Evolutionary conservation across 176 grass and related monocot species (phyloP).

Genomic region (Aegilops sharonensis): DNA sequence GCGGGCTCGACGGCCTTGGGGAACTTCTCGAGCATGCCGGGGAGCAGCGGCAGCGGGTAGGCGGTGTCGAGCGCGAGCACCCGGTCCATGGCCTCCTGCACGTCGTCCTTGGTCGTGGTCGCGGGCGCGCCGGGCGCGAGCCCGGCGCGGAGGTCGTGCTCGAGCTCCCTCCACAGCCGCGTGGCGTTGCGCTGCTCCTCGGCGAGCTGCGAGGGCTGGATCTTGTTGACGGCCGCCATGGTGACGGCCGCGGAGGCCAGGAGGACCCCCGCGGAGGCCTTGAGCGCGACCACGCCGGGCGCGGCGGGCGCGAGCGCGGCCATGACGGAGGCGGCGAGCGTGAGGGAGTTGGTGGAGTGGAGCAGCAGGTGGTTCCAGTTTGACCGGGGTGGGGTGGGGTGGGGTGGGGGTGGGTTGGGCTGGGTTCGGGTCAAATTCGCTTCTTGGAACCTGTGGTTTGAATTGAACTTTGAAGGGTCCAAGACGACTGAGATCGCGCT

Average conservation of each 20-base stretch:
- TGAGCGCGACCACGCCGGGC: conserved; percentile 6
- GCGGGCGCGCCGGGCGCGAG: not conserved
- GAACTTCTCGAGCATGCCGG: conserved; percentile 7
- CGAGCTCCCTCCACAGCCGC: conserved; percentile 43
- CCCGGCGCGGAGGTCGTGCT: conserved; percentile 20
- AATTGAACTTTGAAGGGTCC: no score
- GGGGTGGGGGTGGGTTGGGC: no score
- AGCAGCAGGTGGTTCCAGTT: conserved; percentile 74
- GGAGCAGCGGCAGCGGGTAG: not conserved
- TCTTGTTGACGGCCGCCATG: conserved; percentile 45
- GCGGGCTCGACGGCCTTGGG: conserved; percentile 42
- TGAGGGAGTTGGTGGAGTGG: conserved; percentile 55
- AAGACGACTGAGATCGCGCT: no score
- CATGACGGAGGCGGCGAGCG: conserved; percentile 43
- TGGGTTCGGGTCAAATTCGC: no score
- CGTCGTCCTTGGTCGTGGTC: not conserved
- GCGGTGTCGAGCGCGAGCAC: not conserved
- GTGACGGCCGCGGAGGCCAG: conserved; percentile 30
- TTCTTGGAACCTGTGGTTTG: no score
- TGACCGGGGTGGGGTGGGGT: no score
- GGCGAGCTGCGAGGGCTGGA: conserved; percentile 75
- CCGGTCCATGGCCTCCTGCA: not conserved
- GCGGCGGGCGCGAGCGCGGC: conserved; percentile 35
- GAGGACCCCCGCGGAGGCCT: conserved; percentile 21
- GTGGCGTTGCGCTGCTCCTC: conserved; percentile 74